Evolutionary conservation across 495 filamentous ascomycete genomes (phyloP).

Genomic region (Hypoxylon perforatum): DNA sequence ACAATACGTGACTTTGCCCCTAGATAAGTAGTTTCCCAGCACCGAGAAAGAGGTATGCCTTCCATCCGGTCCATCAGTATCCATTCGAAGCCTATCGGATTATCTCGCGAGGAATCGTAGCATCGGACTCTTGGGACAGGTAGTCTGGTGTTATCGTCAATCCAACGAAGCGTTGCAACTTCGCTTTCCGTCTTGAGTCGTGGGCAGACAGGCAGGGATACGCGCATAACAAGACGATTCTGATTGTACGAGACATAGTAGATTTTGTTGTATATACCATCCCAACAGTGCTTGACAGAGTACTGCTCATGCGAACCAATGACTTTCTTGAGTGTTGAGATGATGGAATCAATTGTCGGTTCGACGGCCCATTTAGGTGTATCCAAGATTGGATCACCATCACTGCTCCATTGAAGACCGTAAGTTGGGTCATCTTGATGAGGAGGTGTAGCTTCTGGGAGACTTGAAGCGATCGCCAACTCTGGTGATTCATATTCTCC

Average conservation of each 20-base stretch:
- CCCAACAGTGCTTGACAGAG: constrained; percentile 20
- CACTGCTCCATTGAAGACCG: constrained; percentile 32
- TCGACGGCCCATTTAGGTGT: constrained; percentile 38
- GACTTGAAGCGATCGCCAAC: not conserved
- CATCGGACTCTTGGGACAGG: constrained; percentile 63
- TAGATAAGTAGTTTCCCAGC: constrained; percentile 54
- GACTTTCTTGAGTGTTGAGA: constrained; percentile 20
- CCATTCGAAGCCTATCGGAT: constrained; percentile 69
- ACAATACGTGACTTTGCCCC: constrained; percentile 52
- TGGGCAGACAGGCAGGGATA: constrained; percentile 66
- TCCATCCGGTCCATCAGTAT: constrained; percentile 63
- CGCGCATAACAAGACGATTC: constrained; percentile 58
- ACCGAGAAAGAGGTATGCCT: constrained; percentile 53
- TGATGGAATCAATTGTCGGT: constrained; percentile 34
- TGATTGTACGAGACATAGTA: constrained; percentile 46
- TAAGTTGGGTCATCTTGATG: constrained; percentile 8
- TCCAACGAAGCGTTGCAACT: constrained; percentile 63
- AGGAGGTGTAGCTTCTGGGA: not conserved
- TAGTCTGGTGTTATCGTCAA: constrained; percentile 57
- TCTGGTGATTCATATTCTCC: not conserved
- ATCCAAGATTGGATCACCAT: not conserved
- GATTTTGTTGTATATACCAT: constrained; percentile 50
- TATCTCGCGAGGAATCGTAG: constrained; percentile 58
- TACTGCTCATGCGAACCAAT: constrained; percentile 22
- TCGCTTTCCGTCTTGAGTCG: constrained; percentile 64